phyloP scores from a whole-genome alignment of 768 basidiomycete species.

The Lentinula aciculospora region DNA sequence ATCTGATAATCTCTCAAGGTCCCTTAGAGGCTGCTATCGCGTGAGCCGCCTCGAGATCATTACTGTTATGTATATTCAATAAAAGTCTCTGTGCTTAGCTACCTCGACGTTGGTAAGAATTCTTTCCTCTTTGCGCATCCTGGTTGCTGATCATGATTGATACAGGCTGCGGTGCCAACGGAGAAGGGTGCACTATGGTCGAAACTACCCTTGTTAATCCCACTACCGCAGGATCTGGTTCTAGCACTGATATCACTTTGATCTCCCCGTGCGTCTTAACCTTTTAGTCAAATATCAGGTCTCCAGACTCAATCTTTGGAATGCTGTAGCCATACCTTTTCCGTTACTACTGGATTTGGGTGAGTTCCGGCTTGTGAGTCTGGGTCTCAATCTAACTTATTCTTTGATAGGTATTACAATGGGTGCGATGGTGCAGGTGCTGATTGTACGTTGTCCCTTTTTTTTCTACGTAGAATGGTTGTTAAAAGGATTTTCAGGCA shows the following conservation, averaged over 20 bases:
- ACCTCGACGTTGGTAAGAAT: conserved; percentile 4
- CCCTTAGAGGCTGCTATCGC: conserved; percentile 25
- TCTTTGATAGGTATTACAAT: conserved; percentile 18
- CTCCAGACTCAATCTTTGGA: not conserved
- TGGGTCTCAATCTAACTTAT: not conserved
- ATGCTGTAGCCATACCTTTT: conserved; percentile 22
- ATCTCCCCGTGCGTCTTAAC: conserved; percentile 23
- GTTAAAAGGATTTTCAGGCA: conserved; percentile 16
- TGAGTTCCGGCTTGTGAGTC: conserved; percentile 5
- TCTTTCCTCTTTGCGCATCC: not conserved
- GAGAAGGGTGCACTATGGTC: conserved; percentile 28
- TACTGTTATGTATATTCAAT: not conserved
- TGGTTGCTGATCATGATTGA: not conserved
- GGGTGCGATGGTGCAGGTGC: conserved; percentile 22
- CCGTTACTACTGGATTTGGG: conserved; percentile 29
- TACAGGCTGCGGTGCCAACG: conserved; percentile 29
- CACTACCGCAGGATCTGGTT: conserved; percentile 24
- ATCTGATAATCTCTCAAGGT: not conserved
- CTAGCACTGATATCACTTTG: conserved; percentile 28
- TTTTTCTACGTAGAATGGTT: not conserved
- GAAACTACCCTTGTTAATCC: conserved; percentile 30
- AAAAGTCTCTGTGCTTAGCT: not conserved
- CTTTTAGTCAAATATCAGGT: not conserved
- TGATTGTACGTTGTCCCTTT: conserved; percentile 18
- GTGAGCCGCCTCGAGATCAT: conserved; percentile 13